A percentile compares a stretch with the other conserved stretches of the same genome.
phyloP scores from a whole-genome alignment of 306 rosid genomes.

The Vicia sativa region DNA sequence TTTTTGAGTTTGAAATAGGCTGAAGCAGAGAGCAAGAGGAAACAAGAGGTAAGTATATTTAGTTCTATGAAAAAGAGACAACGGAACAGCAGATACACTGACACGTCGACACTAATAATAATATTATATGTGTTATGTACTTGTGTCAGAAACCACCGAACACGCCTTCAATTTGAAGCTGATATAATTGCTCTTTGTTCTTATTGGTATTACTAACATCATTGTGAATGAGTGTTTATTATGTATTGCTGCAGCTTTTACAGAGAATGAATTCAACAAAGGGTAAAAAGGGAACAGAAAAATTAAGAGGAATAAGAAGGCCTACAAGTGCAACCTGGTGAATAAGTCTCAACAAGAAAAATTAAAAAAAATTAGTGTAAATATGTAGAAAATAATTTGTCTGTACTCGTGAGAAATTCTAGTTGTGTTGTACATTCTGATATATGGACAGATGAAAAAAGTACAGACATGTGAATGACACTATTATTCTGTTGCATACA shows the following conservation, averaged over 20 bases:
- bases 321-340: conserved; percentile 57
- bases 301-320: conserved; percentile 56
- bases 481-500: background rate
- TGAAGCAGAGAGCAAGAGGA: conserved; percentile 57
- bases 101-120: no score
- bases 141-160: no score
- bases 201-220: background rate
- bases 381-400: conserved; percentile 29
- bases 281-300: conserved; percentile 50
- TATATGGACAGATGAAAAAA: background rate
- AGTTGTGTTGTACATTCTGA: background rate
- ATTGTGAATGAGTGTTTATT: conserved; percentile 2
- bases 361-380: background rate
- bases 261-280: conserved; percentile 39
- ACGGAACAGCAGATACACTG: no score
- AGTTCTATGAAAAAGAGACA: no score
- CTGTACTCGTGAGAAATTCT: conserved; percentile 3
- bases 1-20: conserved; percentile 46
- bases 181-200: no score
- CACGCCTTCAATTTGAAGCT: no score
- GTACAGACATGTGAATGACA: background rate
- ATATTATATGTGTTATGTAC: no score
- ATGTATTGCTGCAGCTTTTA: conserved; percentile 36
- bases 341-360: conserved; percentile 21
- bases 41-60: conserved; percentile 48